phyloP scores from a whole-genome alignment of 2,329 filamentous ascomycete genomes.

The Fusarium palustre region DNA sequence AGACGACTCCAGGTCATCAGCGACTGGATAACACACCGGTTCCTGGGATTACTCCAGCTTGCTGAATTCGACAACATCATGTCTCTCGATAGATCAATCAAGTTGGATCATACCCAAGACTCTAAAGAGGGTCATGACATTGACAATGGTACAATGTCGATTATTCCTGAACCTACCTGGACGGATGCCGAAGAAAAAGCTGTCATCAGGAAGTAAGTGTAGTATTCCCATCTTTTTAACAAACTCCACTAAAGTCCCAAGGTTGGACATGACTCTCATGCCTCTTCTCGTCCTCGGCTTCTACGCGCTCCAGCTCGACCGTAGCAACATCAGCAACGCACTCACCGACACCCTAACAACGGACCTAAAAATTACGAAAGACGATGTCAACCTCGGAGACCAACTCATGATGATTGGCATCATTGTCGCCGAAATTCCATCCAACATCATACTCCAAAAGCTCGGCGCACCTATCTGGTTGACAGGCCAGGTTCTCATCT shows the following conservation, averaged over 20 bases:
- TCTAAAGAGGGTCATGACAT: not conserved
- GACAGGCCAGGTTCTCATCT: slow-evolving; percentile 33
- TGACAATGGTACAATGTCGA: not conserved
- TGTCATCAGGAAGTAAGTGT: slow-evolving; percentile 40
- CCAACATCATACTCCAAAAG: slow-evolving; percentile 36
- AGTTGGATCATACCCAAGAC: not conserved
- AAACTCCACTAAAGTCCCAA: not conserved
- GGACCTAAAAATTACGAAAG: slow-evolving; percentile 61
- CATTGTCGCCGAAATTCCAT: slow-evolving; percentile 55
- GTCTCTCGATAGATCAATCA: not conserved
- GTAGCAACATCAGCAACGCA: slow-evolving; percentile 58
- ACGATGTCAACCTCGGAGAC: slow-evolving; percentile 63
- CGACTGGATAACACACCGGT: not conserved
- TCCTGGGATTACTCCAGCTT: not conserved
- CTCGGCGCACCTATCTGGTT: slow-evolving; percentile 39
- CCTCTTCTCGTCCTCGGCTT: slow-evolving; percentile 60
- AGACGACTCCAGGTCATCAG: not conserved
- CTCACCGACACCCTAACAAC: slow-evolving; percentile 61
- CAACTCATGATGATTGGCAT: slow-evolving; percentile 61
- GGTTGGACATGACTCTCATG: slow-evolving; percentile 55
- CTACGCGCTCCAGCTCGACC: slow-evolving; percentile 57
- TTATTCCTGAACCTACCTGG: slow-evolving; percentile 10
- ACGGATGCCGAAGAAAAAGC: slow-evolving; percentile 20
- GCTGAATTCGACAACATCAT: not conserved
- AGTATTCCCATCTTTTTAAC: accelerated